Conservation (phyloP, 306 rosid species). For the Prunus mira region DNA sequence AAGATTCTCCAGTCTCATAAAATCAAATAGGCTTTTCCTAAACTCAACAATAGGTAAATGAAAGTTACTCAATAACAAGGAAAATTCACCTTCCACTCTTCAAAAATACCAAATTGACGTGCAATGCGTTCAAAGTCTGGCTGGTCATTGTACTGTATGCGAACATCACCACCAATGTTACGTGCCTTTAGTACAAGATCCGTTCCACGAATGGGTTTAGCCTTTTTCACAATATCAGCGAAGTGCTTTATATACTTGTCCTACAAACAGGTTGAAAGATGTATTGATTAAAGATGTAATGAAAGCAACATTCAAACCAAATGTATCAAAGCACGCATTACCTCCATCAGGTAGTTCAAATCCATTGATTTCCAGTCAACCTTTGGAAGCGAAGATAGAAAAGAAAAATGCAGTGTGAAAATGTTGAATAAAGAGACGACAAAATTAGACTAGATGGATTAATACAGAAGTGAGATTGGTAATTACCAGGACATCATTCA, state of each 20-base stretch:
- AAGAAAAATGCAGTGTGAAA: constrained; percentile 28
- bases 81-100: constrained; percentile 91
- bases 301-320: constrained; percentile 14
- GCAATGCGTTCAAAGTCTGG: constrained; percentile 71
- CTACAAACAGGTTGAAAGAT: constrained; percentile 39
- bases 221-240: constrained; percentile 55
- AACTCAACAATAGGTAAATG: background rate
- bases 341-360: constrained; percentile 91
- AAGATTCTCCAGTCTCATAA: background rate
- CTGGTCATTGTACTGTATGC: constrained; percentile 61
- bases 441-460: background rate
- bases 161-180: constrained; percentile 70
- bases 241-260: constrained; percentile 61
- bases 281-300: constrained; percentile 16
- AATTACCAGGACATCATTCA: constrained; percentile 73
- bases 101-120: constrained; percentile 74
- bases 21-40: background rate
- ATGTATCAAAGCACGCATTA: constrained; percentile 26
- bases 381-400: constrained; percentile 38
- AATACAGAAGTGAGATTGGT: background rate
- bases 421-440: background rate
- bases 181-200: constrained; percentile 69
- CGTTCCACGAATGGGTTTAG: constrained; percentile 65
- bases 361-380: constrained; percentile 86
- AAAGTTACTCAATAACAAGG: constrained; percentile 10